These are phyloP conservation scores for Xylaria sp. DNA, from an alignment of 2,329 filamentous ascomycete genomes.

Conservation along the genomic window DNA sequence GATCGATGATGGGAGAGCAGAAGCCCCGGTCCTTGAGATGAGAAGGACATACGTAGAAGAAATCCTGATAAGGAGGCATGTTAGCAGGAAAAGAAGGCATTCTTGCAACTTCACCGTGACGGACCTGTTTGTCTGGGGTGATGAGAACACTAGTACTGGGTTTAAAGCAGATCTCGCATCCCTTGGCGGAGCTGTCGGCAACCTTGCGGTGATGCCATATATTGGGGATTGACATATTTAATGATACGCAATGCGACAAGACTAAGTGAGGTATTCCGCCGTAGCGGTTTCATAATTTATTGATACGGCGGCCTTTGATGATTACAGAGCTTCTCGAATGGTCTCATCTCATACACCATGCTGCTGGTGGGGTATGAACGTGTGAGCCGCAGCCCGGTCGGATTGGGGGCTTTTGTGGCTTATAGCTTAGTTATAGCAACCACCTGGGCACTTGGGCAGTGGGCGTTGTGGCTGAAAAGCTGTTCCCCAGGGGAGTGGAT, in stretches of 20 bases:
- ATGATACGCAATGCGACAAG: neutral
- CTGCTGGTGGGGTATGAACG: constrained; percentile 8
- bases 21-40: constrained; percentile 88
- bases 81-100: constrained; percentile 23
- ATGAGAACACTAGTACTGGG: constrained; percentile 87
- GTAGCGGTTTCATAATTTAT: neutral
- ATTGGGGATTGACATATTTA: constrained; percentile 72
- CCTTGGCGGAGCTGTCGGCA: constrained; percentile 81
- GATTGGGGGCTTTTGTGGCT: constrained; percentile 10
- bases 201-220: constrained; percentile 87
- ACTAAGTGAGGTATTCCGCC: neutral
- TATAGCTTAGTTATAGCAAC: neutral
- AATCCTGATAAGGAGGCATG: constrained; percentile 65
- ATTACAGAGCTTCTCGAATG: neutral
- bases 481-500: neutral
- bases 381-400: neutral
- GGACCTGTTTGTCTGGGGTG: constrained; percentile 87
- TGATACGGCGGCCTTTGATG: neutral
- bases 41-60: constrained; percentile 87
- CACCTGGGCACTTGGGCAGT: neutral
- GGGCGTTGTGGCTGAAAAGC: constrained; percentile 11
- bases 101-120: constrained; percentile 32
- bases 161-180: constrained; percentile 93
- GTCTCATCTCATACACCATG: neutral
- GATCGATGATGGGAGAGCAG: constrained; percentile 77